A percentile compares a stretch with the other conserved stretches of the same genome.
Conservation (phyloP, 176 grass and related monocot genomes). For the Ensete glaucum region DNA sequence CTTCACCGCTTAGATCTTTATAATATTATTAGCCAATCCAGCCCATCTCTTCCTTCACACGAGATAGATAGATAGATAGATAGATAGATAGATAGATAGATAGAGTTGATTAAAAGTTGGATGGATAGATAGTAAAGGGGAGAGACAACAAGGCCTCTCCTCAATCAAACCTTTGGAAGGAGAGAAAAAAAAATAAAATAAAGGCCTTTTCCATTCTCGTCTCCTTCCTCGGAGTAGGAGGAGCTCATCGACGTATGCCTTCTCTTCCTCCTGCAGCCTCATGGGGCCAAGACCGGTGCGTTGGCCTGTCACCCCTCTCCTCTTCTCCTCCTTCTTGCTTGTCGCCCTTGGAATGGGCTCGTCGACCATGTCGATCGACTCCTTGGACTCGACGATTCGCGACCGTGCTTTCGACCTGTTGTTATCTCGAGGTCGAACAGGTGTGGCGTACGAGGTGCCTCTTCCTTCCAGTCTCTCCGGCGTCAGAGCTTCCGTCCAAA, state of each 20-base stretch:
- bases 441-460: background rate
- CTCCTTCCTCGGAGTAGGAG: background rate
- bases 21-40: background rate
- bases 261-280: background rate
- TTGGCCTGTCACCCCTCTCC: background rate
- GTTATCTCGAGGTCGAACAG: background rate
- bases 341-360: background rate
- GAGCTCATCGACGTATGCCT: background rate
- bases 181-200: too few relatives aligned
- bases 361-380: background rate
- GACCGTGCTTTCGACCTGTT: conserved; percentile 6
- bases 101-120: conserved; percentile 12
- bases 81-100: too few relatives aligned
- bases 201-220: background rate
- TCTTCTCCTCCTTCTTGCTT: background rate
- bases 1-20: too few relatives aligned
- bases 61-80: too few relatives aligned
- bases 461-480: conserved; percentile 14
- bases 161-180: background rate
- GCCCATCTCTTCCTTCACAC: background rate
- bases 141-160: too few relatives aligned
- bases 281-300: background rate
- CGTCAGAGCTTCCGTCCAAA: background rate
- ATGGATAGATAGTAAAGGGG: background rate
- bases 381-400: background rate